Base-by-base conservation (phyloP, 352 stramenopile genomes). In the Phytophthora colocasiae region DNA sequence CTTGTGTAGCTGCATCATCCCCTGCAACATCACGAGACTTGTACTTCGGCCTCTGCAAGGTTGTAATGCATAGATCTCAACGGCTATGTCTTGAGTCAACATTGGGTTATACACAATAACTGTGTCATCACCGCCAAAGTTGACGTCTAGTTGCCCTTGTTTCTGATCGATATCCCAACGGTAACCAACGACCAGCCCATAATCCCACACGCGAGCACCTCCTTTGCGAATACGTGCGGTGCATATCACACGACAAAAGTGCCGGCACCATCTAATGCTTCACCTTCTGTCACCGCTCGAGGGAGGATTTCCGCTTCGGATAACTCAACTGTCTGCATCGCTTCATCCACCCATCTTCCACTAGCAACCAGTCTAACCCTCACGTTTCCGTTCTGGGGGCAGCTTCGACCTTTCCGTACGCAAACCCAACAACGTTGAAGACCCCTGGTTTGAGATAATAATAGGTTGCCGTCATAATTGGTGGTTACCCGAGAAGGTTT, bases 201-300 rank as follows among this genome's bases (percentile, higher is more conserved):
- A 63, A 24, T 69, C 34, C 59, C 59, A 69, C 9, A 53, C 22
- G 7, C 48, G 40, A 8, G 53, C 38, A 0, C 38, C 46, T 3
- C 61, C 53, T 19, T 39, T 22, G n/a, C 24, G 19, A 2, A 62
- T 24, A 22, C 19, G 6, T 12, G 63, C 4, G 3, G 51, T 36
- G 43, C 61, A 69, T 17, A 61, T 58, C 3, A 22, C 45, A 19
- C 41, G 4, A 65, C 55, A 38, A 48, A 70, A 5, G 54, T 70
- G 4, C 61, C 61, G 17, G n/a, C 46, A 4, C 61, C 60, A 22
- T 49, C n/a, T 17, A 61, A 24, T 0, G 60, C 51, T 31, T 62
- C 60, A 0, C 43, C 60, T 3, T 31, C 15, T 1, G 31, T 40
- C 44, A 61, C 22, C 22, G 22, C 22, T 22, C 1, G 22, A 22